Percentiles rank a stretch among this genome's conserved stretches.
These are phyloP conservation scores for Penicillium fuscoglaucum DNA, from an alignment of 2,329 filamentous ascomycete species.

Conservation along the genomic window DNA sequence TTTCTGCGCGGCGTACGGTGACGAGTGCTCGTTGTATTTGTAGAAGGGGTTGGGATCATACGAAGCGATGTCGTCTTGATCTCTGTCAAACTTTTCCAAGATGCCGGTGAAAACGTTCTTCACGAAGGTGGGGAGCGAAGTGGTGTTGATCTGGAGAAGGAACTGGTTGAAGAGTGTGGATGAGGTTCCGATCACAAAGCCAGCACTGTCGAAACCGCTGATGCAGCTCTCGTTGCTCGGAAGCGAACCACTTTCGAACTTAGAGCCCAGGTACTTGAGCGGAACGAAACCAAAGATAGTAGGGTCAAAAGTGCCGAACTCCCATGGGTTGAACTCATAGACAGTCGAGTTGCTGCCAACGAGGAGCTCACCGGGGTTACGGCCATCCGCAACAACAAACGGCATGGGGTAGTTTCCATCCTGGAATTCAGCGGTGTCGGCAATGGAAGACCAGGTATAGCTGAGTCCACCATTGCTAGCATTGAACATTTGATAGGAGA, in stretches of 20 bases:
- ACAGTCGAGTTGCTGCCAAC: slow-evolving; percentile 72
- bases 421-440: slow-evolving; percentile 61
- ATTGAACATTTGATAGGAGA: slow-evolving; percentile 85
- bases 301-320: slow-evolving; percentile 75
- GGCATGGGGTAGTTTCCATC: slow-evolving; percentile 69
- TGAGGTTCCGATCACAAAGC: slow-evolving; percentile 83
- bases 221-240: slow-evolving; percentile 62
- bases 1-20: slow-evolving; percentile 55
- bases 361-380: slow-evolving; percentile 61
- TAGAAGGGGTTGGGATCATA: slow-evolving; percentile 77
- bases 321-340: slow-evolving; percentile 76
- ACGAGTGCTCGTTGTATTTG: slow-evolving; percentile 60
- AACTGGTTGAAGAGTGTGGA: slow-evolving; percentile 82
- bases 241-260: slow-evolving; percentile 65
- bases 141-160: slow-evolving; percentile 63
- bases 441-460: slow-evolving; percentile 82
- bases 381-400: slow-evolving; percentile 68
- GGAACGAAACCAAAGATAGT: slow-evolving; percentile 71
- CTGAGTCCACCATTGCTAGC: slow-evolving; percentile 69
- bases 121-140: slow-evolving; percentile 53
- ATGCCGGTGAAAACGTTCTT: slow-evolving; percentile 54
- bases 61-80: slow-evolving; percentile 70
- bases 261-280: slow-evolving; percentile 69
- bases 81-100: slow-evolving; percentile 48
- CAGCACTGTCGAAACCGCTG: slow-evolving; percentile 76